Conservation (phyloP, 176 grass and related monocot genomes). For the Rhynchospora breviuscula region DNA sequence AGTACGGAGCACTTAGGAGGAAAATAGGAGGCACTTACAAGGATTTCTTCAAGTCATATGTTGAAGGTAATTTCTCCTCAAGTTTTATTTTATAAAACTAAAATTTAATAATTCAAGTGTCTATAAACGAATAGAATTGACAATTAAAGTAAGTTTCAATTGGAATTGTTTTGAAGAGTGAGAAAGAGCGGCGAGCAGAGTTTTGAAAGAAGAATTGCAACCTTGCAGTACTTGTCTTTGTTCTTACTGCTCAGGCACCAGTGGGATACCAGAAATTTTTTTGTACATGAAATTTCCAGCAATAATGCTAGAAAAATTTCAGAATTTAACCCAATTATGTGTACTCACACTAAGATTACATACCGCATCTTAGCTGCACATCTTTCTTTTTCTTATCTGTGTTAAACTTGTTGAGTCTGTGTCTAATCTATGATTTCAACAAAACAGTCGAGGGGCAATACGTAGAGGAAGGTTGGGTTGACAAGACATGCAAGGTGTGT, state of each 20-base stretch:
- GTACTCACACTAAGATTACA: not conserved
- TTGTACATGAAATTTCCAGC: not conserved
- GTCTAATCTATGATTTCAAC: conserved; percentile 18
- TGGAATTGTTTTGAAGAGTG: too few relatives aligned
- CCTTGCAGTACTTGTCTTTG: too few relatives aligned
- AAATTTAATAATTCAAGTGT: not conserved
- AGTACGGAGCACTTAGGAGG: conserved; percentile 82
- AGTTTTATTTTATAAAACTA: not conserved
- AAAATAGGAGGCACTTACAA: conserved; percentile 99
- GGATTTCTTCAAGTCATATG: conserved; percentile 99
- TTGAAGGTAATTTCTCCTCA: conserved; percentile 53
- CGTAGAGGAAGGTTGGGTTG: conserved; percentile 97
- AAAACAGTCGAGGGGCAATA: conserved; percentile 64
- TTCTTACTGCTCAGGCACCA: too few relatives aligned
- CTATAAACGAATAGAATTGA: too few relatives aligned
- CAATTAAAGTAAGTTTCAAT: too few relatives aligned
- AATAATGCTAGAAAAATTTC: not conserved
- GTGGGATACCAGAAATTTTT: not conserved
- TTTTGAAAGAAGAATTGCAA: too few relatives aligned
- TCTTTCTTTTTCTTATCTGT: not conserved
- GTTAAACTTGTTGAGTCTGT: not conserved
- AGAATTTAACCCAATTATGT: not conserved
- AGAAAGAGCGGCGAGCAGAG: too few relatives aligned
- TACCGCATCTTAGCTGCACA: not conserved
- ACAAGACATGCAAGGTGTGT: conserved; percentile 95